Evolutionary conservation across 139 green algal genomes (phyloP), one percentile per base, ranked within the genome.

Genomic region (Chlorella ohadii): DNA sequence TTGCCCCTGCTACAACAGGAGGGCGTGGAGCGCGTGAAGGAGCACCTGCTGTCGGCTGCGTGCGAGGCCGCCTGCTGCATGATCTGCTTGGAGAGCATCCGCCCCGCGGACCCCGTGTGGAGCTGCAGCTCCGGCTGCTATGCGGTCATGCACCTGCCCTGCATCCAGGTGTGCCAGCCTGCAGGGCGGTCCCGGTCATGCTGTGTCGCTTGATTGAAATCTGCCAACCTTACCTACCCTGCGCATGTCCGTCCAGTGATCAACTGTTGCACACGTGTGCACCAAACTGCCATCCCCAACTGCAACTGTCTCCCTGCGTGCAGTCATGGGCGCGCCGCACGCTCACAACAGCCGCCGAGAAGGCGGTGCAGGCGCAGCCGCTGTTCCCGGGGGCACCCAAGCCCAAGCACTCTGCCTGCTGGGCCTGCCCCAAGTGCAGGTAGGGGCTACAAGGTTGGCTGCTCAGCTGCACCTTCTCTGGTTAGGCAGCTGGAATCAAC

Each of bases 391-490:
- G 74, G 33, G 79, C 83, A 11, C 75, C 51, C 19, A 20, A 59
- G 51, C 51, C 51, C 51, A 59, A 59, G 51, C 51, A 59, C 12
- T 34, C 57, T 16, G 72, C 86, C 0, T 85, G 87, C n/a, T 97
- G 94, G 94, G 91, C 72, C 74, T 97, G 94, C 81, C 94, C 94
- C n/a, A 97, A 96, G 88, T 97, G 94, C 84, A 85, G 93, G 33
- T 80, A 51, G 2, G 73, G 23, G 36, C 16, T 6, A 11, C n/a
- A 51, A 9, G 44, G 44, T 9, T 51, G 44, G 44, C 9, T 9
- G 44, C n/a, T 51, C 44, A 51, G 44, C 44, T 6, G 6, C 7
- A 9, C 44, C 6, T 51, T 6, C 44, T 51, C 44, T n/a, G n/a
- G n/a, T n/a, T n/a, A n/a, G n/a, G n/a, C n/a, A n/a, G n/a, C n/a